phyloP scores from a whole-genome alignment of 345 rosid species.

The Balakata baccata region DNA sequence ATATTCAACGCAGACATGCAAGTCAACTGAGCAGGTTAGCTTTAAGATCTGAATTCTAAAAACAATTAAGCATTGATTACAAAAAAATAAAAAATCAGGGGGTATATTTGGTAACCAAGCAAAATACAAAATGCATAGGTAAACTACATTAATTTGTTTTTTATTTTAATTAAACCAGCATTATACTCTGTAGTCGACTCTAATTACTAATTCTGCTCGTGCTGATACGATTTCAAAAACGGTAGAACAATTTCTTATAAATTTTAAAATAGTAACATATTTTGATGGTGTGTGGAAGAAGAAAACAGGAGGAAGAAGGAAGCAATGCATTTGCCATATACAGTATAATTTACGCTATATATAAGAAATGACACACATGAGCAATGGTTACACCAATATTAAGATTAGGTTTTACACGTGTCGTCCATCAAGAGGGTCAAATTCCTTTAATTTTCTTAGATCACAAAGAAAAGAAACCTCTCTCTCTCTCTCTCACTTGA shows the following conservation, averaged over 20 bases:
- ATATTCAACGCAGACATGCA: neutral
- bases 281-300: constrained; percentile 12
- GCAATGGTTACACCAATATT: constrained; percentile 10
- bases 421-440: constrained; percentile 11
- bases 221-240: too few species aligned
- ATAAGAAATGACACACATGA: neutral
- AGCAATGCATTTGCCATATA: neutral
- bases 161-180: too few species aligned
- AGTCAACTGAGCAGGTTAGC: neutral
- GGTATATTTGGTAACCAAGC: neutral
- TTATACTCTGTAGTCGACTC: too few species aligned
- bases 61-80: neutral
- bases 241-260: too few species aligned
- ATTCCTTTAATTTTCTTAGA: constrained; percentile 1
- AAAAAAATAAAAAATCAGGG: neutral
- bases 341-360: neutral
- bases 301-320: neutral
- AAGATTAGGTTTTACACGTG: constrained; percentile 19
- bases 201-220: too few species aligned
- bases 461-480: constrained; percentile 21
- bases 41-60: neutral
- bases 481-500: neutral
- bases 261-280: too few species aligned
- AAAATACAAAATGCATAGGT: neutral
- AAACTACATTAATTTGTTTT: neutral